phyloP scores from a whole-genome alignment of 2,329 filamentous ascomycete species.

The Cladophialophora carrionii region DNA sequence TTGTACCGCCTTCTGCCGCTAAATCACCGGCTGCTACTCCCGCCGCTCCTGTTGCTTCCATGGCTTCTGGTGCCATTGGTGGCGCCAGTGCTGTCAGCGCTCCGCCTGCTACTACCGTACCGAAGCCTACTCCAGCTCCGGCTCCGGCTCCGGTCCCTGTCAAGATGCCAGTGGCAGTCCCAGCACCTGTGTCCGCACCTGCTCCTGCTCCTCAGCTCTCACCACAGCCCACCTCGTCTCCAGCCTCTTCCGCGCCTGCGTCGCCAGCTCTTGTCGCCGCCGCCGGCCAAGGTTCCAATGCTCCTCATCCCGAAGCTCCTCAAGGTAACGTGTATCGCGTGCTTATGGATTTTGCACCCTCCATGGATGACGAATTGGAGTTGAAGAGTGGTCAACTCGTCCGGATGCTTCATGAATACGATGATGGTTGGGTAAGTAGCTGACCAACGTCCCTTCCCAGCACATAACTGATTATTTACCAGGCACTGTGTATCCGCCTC shows the following conservation, averaged over 20 bases:
- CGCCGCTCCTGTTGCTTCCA: constrained; percentile 42
- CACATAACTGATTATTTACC: constrained; percentile 42
- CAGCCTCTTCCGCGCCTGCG: constrained; percentile 59
- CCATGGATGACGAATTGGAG: constrained; percentile 87
- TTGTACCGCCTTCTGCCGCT: constrained; percentile 41
- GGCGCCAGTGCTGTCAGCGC: constrained; percentile 44
- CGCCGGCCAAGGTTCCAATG: constrained; percentile 56
- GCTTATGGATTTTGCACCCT: constrained; percentile 90
- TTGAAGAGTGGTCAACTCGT: constrained; percentile 81
- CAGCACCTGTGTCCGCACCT: constrained; percentile 48
- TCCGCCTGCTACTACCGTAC: constrained; percentile 19
- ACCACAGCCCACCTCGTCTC: constrained; percentile 44
- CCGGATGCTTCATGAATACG: constrained; percentile 89
- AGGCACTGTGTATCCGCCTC: constrained; percentile 88
- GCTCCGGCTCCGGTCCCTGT: constrained; percentile 68
- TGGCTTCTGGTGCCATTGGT: constrained; percentile 47
- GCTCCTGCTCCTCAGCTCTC: constrained; percentile 31
- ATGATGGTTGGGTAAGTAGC: constrained; percentile 89
- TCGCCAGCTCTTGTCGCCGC: constrained; percentile 45
- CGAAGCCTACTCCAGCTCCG: constrained; percentile 55
- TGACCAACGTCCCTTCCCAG: constrained; percentile 29
- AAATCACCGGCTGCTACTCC: constrained; percentile 48
- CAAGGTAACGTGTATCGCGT: constrained; percentile 81
- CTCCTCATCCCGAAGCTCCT: constrained; percentile 51
- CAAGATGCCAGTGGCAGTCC: constrained; percentile 35